A percentile compares a stretch with the other conserved stretches of the same genome.
Conservation (phyloP, 495 filamentous ascomycete species). For the Usnea hakonensis region DNA sequence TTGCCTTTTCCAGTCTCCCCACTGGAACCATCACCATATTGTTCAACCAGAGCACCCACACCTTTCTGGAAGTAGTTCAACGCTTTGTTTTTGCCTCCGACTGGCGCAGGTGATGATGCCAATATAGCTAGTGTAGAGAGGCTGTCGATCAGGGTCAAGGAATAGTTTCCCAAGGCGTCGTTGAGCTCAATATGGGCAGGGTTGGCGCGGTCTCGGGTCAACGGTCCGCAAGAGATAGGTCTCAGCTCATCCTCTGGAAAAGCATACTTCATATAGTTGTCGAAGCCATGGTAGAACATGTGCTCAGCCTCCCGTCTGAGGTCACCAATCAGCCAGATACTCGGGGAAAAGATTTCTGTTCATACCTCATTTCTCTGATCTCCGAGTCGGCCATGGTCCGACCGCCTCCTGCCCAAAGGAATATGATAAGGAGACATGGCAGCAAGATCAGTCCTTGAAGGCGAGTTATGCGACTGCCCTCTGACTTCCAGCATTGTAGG, state of each 20-base stretch:
- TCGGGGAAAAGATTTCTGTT: neutral
- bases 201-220: constrained; percentile 73
- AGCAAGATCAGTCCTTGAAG: constrained; percentile 6
- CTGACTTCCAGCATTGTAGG: constrained; percentile 9
- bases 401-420: constrained; percentile 9
- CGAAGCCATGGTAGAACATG: constrained; percentile 96
- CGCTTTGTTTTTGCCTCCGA: constrained; percentile 49
- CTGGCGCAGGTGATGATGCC: constrained; percentile 55
- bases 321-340: constrained; percentile 1
- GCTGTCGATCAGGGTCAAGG: constrained; percentile 88
- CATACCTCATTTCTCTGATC: constrained; percentile 23
- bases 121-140: constrained; percentile 88
- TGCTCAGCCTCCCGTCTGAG: constrained; percentile 67
- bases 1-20: constrained; percentile 63
- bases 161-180: constrained; percentile 95
- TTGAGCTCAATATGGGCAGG: constrained; percentile 81
- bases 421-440: constrained; percentile 14
- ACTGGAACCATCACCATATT: constrained; percentile 77
- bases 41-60: constrained; percentile 65
- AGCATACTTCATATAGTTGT: constrained; percentile 87
- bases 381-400: constrained; percentile 22
- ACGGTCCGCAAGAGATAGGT: constrained; percentile 74
- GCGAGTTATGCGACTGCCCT: constrained; percentile 11
- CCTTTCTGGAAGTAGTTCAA: constrained; percentile 73
- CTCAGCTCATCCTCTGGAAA: constrained; percentile 97